Evolutionary conservation across 805 yeast genomes (phyloP).

Genomic region (Metahyphopichia silvanorum): DNA sequence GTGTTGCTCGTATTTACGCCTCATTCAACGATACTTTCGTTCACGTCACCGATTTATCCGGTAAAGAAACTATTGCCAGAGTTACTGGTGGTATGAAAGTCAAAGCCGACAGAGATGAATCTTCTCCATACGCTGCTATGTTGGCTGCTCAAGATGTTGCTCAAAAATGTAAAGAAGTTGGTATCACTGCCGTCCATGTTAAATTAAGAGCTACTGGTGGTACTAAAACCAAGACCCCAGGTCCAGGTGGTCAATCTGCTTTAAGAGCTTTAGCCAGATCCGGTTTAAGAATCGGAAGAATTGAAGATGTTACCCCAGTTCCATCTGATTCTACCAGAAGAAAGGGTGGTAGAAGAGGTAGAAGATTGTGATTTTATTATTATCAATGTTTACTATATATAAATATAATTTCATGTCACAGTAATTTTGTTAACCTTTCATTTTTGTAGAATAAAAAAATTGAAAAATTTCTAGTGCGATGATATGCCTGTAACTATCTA

Average conservation of each 20-base stretch:
- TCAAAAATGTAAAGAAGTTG: constrained; percentile 98
- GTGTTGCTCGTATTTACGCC: constrained; percentile 99
- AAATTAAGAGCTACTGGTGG: constrained; percentile 99
- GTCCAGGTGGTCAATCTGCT: constrained; percentile 99
- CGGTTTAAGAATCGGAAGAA: constrained; percentile 99
- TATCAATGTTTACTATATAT: constrained; percentile 2
- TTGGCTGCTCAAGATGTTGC: constrained; percentile 99
- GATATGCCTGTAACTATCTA: too few relatives aligned
- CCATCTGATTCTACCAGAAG: constrained; percentile 99
- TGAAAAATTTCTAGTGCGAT: too few relatives aligned
- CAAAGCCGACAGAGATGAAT: constrained; percentile 99
- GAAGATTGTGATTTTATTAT: constrained; percentile 73
- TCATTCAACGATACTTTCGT: constrained; percentile 99
- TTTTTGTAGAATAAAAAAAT: constrained; percentile 3
- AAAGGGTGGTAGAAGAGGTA: constrained; percentile 99
- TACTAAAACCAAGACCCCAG: constrained; percentile 99
- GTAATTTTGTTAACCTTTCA: too few relatives aligned
- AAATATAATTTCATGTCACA: constrained; percentile 5
- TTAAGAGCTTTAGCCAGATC: constrained; percentile 99
- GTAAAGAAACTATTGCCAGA: constrained; percentile 99
- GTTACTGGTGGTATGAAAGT: constrained; percentile 99
- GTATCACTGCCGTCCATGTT: constrained; percentile 99
- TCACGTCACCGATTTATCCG: constrained; percentile 98
- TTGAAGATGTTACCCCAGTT: constrained; percentile 99
- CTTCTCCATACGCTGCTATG: constrained; percentile 99